phyloP scores from a whole-genome alignment of 495 filamentous ascomycete species.

The Neurospora sublineolata region DNA sequence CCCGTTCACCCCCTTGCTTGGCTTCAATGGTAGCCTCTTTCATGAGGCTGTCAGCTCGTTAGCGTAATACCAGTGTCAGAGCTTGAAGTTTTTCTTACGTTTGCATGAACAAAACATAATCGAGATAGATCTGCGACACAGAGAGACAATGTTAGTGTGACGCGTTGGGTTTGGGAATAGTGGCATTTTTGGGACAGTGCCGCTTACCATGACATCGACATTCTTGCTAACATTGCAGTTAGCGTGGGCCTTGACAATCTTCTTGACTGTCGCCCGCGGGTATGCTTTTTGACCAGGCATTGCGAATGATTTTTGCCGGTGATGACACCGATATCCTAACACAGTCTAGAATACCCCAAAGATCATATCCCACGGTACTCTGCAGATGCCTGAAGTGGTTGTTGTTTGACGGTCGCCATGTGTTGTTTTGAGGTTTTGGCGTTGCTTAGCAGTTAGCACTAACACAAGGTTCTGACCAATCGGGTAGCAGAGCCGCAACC shows the following conservation, averaged over 20 bases:
- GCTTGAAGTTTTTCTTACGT: constrained; percentile 41
- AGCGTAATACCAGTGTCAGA: constrained; percentile 2
- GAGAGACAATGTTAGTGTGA: constrained; percentile 3
- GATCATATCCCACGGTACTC: neutral
- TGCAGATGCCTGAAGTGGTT: too few relatives aligned
- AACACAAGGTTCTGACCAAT: constrained; percentile 5
- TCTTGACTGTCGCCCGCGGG: constrained; percentile 72
- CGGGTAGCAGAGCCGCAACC: constrained; percentile 5
- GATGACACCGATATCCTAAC: too few relatives aligned
- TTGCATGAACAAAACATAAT: constrained; percentile 86
- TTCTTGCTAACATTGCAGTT: constrained; percentile 73
- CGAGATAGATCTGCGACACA: constrained; percentile 59
- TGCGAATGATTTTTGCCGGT: too few relatives aligned
- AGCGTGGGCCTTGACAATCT: constrained; percentile 81
- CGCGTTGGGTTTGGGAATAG: neutral
- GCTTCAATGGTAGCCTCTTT: constrained; percentile 71
- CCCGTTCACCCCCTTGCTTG: constrained; percentile 60
- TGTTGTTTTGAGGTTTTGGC: neutral
- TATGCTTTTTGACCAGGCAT: constrained; percentile 61
- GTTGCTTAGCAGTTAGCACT: neutral
- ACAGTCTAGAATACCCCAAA: neutral
- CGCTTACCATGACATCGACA: constrained; percentile 68
- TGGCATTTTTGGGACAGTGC: neutral
- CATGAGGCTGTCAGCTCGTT: constrained; percentile 49
- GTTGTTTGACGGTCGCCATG: neutral